Conservation (phyloP, 495 filamentous ascomycete species). For the Penicillium maclennaniae region DNA sequence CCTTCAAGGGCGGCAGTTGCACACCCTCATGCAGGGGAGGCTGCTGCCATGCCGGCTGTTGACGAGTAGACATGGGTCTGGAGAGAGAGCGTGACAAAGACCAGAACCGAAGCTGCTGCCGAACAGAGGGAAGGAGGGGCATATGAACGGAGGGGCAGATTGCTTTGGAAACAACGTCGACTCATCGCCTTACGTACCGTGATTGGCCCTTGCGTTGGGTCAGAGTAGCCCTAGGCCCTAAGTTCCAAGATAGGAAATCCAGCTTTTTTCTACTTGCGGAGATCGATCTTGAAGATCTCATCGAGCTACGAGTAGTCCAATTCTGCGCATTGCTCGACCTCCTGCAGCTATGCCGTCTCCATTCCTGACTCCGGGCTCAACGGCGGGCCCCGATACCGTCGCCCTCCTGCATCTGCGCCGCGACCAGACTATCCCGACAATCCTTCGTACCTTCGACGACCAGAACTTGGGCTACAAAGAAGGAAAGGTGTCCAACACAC, state of each 20-base stretch:
- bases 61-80: conserved; percentile 32
- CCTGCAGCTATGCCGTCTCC: conserved; percentile 51
- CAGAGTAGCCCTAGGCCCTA: conserved; percentile 39
- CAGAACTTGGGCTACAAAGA: conserved; percentile 69
- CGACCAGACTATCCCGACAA: conserved; percentile 71
- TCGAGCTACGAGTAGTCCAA: not conserved
- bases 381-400: conserved; percentile 53
- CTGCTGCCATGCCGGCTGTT: conserved; percentile 51
- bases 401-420: conserved; percentile 81
- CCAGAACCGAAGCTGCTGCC: conserved; percentile 12
- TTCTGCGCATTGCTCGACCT: not conserved
- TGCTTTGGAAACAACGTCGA: conserved; percentile 19
- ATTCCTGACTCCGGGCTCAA: conserved; percentile 63
- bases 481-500: conserved; percentile 83
- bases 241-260: conserved; percentile 17
- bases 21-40: conserved; percentile 29
- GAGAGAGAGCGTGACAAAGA: not conserved
- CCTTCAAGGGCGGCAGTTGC: conserved; percentile 39
- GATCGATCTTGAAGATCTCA: not conserved
- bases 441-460: conserved; percentile 59
- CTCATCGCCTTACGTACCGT: conserved; percentile 4
- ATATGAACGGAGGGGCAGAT: conserved; percentile 27
- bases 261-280: conserved; percentile 20
- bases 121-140: conserved; percentile 23
- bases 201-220: conserved; percentile 14